Conservation (phyloP, 495 filamentous ascomycete species). For the Penicillium egyptiacum region DNA sequence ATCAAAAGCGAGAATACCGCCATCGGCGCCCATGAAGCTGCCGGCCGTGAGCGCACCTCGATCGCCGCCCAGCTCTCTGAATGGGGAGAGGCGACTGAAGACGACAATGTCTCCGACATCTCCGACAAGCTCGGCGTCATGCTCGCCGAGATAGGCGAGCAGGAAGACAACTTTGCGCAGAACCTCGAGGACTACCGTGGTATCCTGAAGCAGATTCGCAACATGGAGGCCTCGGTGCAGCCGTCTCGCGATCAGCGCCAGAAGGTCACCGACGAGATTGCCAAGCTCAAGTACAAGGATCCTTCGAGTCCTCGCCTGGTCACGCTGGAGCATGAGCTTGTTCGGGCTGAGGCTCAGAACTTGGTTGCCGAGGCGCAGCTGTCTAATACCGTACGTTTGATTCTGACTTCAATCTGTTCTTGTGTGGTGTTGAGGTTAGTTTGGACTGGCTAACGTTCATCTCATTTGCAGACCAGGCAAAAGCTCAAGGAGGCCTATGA, state of each 20-base stretch:
- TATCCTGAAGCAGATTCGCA: conserved; percentile 83
- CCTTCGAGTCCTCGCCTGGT: conserved; percentile 72
- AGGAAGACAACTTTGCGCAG: conserved; percentile 84
- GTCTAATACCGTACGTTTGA: conserved; percentile 72
- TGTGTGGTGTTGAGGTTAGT: neutral
- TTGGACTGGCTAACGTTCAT: conserved; percentile 10
- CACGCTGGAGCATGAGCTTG: conserved; percentile 90
- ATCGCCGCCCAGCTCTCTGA: conserved; percentile 92
- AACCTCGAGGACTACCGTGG: conserved; percentile 79
- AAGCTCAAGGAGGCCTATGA: conserved; percentile 95
- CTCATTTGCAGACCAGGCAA: conserved; percentile 67
- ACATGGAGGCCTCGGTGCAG: conserved; percentile 91
- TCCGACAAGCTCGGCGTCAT: conserved; percentile 93
- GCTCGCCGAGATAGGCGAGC: conserved; percentile 84
- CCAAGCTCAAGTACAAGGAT: conserved; percentile 84
- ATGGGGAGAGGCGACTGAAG: conserved; percentile 87
- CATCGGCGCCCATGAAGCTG: conserved; percentile 77
- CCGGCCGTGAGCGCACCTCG: conserved; percentile 74
- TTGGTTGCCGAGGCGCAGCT: conserved; percentile 95
- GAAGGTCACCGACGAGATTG: conserved; percentile 88
- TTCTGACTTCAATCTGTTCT: neutral
- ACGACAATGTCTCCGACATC: conserved; percentile 84
- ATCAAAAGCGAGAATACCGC: conserved; percentile 90
- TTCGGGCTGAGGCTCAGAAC: conserved; percentile 90
- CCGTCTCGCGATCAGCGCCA: conserved; percentile 80